A percentile compares a stretch with the other conserved stretches of the same genome.
Conservation (phyloP, 768 basidiomycete species). For the Roridomyces roridus region DNA sequence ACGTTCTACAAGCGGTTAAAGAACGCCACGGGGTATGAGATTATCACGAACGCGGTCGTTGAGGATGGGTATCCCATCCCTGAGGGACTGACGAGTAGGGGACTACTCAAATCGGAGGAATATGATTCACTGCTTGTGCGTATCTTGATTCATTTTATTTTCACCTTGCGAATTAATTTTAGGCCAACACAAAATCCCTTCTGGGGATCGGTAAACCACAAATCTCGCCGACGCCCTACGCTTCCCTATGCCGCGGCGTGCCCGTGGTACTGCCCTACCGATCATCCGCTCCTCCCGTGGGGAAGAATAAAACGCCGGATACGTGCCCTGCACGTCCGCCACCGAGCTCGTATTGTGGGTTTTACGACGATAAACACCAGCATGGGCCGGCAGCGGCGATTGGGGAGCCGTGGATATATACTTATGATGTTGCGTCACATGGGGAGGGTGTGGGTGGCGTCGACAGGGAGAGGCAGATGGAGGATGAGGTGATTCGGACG, state of each 20-base stretch:
- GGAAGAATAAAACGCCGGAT: too few species aligned
- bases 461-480: too few species aligned
- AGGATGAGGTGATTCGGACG: neutral
- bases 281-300: neutral
- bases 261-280: constrained; percentile 17
- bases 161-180: neutral
- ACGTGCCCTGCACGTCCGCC: constrained; percentile 15
- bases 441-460: neutral
- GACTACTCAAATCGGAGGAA: neutral
- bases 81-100: constrained; percentile 1
- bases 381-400: constrained; percentile 19
- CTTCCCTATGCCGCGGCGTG: constrained; percentile 14
- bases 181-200: constrained; percentile 17
- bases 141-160: neutral
- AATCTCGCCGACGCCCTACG: constrained; percentile 21
- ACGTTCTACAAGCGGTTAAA: constrained; percentile 4
- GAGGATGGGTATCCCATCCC: constrained; percentile 20
- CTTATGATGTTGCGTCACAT: constrained; percentile 1
- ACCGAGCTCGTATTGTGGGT: constrained; percentile 8
- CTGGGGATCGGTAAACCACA: constrained; percentile 19
- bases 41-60: constrained; percentile 4
- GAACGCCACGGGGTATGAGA: neutral
- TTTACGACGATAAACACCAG: constrained; percentile 10
- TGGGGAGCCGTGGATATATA: constrained; percentile 18
- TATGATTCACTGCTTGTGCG: constrained; percentile 17